Percentiles rank a stretch among this genome's conserved stretches.
phyloP scores from a whole-genome alignment of 768 basidiomycete genomes.

The Austroboletus eburneus region DNA sequence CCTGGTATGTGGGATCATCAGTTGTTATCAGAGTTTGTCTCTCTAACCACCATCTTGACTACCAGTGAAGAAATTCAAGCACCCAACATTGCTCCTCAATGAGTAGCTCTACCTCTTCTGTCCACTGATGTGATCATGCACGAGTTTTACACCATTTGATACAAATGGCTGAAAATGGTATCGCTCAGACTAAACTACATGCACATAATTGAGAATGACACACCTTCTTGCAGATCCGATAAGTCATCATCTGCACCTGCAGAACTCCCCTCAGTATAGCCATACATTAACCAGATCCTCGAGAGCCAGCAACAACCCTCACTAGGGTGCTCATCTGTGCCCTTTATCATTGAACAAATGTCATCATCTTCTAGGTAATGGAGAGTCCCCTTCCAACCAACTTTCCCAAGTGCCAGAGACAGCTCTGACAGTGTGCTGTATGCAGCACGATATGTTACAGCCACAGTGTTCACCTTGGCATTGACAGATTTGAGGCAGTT shows the following conservation, averaged over 20 bases:
- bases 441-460: background rate
- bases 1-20: background rate
- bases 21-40: background rate
- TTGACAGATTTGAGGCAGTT: background rate
- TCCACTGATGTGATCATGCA: background rate
- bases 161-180: background rate
- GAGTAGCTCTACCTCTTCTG: background rate
- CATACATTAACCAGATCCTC: constrained; percentile 1
- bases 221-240: background rate
- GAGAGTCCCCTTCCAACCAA: background rate
- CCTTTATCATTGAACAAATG: background rate
- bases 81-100: background rate
- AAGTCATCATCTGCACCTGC: background rate
- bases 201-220: background rate
- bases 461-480: background rate
- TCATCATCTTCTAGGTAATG: background rate
- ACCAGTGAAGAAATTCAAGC: background rate
- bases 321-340: background rate
- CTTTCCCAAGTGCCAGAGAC: background rate
- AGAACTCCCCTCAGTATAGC: background rate
- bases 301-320: background rate
- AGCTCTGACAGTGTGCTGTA: background rate
- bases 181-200: too few species aligned
- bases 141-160: background rate
- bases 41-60: background rate